phyloP scores from a whole-genome alignment of 495 filamentous ascomycete species.

The Neurospora sp. region DNA sequence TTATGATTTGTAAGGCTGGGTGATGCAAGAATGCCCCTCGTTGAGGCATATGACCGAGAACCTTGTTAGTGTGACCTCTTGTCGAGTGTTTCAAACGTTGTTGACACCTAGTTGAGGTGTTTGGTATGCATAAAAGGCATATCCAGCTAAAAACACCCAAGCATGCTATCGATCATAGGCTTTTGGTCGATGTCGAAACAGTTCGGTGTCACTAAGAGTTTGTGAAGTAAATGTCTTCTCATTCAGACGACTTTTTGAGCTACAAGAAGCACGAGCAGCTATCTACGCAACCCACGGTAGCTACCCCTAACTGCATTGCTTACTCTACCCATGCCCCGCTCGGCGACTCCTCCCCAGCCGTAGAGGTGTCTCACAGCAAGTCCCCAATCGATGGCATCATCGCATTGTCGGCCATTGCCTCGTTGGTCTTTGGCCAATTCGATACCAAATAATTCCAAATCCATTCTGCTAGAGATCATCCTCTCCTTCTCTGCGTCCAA shows the following conservation, averaged over 20 bases:
- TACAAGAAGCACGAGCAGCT: too few relatives aligned
- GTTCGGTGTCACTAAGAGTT: too few relatives aligned
- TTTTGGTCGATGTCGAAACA: too few relatives aligned
- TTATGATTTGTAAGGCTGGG: neutral
- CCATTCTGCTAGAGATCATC: neutral
- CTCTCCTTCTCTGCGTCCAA: neutral
- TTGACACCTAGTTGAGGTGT: too few relatives aligned
- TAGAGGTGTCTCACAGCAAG: neutral
- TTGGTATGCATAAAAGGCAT: too few relatives aligned
- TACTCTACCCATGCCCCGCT: neutral
- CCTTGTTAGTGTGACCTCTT: neutral
- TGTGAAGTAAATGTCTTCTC: too few relatives aligned
- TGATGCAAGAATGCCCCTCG: neutral
- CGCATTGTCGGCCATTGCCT: neutral
- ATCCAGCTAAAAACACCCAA: too few relatives aligned
- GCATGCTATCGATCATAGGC: too few relatives aligned
- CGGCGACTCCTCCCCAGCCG: neutral
- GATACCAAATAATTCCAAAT: neutral
- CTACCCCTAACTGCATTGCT: neutral
- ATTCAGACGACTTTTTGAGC: too few relatives aligned
- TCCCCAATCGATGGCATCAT: neutral
- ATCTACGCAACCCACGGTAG: neutral
- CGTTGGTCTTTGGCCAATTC: neutral
- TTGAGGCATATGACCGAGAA: neutral
- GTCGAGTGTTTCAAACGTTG: too few relatives aligned